Evolutionary conservation across 495 filamentous ascomycete species (phyloP).

Genomic region (Geoglossum glabrum): DNA sequence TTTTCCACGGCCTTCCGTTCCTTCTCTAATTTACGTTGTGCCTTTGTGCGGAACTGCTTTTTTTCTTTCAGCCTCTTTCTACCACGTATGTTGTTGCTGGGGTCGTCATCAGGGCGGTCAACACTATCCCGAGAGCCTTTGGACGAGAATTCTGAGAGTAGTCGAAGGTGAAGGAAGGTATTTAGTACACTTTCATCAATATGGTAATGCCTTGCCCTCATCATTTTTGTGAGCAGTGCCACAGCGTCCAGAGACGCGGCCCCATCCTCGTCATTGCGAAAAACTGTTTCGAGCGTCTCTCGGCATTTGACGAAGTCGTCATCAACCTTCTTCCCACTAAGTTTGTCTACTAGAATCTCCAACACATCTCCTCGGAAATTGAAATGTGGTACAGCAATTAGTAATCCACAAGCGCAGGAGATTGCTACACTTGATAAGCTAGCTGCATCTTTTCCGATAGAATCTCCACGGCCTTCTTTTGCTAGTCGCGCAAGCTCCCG

Average conservation of each 20-base stretch:
- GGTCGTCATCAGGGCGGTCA: conserved; percentile 32
- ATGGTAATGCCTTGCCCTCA: conserved; percentile 62
- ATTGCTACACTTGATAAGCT: conserved; percentile 52
- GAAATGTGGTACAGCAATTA: conserved; percentile 77
- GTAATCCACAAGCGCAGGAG: conserved; percentile 59
- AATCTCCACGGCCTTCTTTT: conserved; percentile 21
- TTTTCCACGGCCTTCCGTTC: conserved; percentile 76
- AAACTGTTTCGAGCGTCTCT: conserved; percentile 60
- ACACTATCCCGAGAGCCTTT: conserved; percentile 60
- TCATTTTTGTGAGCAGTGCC: conserved; percentile 74
- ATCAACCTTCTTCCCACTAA: conserved; percentile 48
- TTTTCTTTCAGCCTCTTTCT: conserved; percentile 37
- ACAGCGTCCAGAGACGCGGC: conserved; percentile 72
- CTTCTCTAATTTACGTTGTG: conserved; percentile 49
- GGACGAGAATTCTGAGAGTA: conserved; percentile 67
- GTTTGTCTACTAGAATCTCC: conserved; percentile 65
- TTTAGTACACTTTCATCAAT: conserved; percentile 74
- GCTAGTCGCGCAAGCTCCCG: conserved; percentile 43
- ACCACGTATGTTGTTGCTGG: conserved; percentile 5
- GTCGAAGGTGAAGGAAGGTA: conserved; percentile 72
- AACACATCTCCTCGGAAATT: conserved; percentile 80
- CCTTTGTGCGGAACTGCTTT: conserved; percentile 56
- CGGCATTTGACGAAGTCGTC: conserved; percentile 58
- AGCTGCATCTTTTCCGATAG: conserved; percentile 17
- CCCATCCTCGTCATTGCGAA: conserved; percentile 75